A percentile compares a stretch with the other conserved stretches of the same genome.
phyloP scores from a whole-genome alignment of 805 yeast genomes.

The Starmerella apis region DNA sequence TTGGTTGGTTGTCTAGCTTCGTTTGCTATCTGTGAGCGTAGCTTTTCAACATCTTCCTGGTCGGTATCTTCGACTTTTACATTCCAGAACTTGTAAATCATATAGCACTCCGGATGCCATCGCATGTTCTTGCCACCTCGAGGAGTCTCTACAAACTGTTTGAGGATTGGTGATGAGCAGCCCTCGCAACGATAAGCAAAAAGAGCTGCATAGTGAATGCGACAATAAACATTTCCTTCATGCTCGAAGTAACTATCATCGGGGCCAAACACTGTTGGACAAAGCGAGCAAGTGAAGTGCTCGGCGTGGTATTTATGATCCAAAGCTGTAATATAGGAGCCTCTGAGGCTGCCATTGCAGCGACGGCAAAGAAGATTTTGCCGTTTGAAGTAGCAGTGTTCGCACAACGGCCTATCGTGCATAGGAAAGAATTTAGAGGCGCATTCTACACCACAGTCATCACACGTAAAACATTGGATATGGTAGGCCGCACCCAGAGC shows the following conservation, averaged over 20 bases:
- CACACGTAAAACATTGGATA: slow-evolving; percentile 76
- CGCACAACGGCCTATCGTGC: slow-evolving; percentile 64
- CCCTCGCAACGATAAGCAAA: slow-evolving; percentile 90
- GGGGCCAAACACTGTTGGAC: slow-evolving; percentile 75
- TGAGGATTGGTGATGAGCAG: slow-evolving; percentile 79
- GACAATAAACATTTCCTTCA: slow-evolving; percentile 73
- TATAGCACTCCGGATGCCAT: slow-evolving; percentile 99
- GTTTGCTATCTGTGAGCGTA: slow-evolving; percentile 11
- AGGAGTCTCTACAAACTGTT: slow-evolving; percentile 86
- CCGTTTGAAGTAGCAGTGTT: slow-evolving; percentile 80
- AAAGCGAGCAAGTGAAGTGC: slow-evolving; percentile 84
- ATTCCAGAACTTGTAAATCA: slow-evolving; percentile 96
- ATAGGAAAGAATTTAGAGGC: slow-evolving; percentile 82
- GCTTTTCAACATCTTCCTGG: slow-evolving; percentile 8
- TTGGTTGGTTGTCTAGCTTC: neutral
- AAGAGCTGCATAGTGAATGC: slow-evolving; percentile 76
- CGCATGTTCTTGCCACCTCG: slow-evolving; percentile 87
- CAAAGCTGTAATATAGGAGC: slow-evolving; percentile 87
- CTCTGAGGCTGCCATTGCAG: slow-evolving; percentile 77
- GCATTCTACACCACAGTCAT: slow-evolving; percentile 72
- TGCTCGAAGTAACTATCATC: slow-evolving; percentile 90
- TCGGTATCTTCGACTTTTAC: slow-evolving; percentile 48
- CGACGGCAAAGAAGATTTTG: slow-evolving; percentile 75
- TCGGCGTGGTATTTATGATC: slow-evolving; percentile 89
- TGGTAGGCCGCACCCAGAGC: slow-evolving; percentile 75